Evolutionary conservation across 257 asterid genomes (phyloP).

Genomic region (Rauvolfia tetraphylla): DNA sequence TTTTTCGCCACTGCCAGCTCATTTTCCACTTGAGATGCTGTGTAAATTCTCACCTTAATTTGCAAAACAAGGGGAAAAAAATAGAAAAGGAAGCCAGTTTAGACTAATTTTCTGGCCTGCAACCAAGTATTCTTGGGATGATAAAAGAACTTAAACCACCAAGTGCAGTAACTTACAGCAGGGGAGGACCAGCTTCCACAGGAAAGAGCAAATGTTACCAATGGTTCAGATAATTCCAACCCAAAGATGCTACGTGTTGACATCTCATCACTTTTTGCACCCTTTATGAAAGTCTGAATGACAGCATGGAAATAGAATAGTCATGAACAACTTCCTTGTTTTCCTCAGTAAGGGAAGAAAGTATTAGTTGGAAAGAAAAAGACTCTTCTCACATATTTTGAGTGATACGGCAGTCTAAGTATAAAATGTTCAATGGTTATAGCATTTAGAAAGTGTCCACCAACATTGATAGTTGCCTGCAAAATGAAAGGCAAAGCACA

Average conservation of each 20-base stretch:
- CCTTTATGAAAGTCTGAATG: slow-evolving; percentile 54
- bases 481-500: slow-evolving; percentile 11
- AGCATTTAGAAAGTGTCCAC: slow-evolving; percentile 65
- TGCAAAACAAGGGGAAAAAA: not conserved
- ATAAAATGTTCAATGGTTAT: slow-evolving; percentile 78
- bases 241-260: slow-evolving; percentile 49
- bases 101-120: not conserved
- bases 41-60: slow-evolving; percentile 72
- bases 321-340: not conserved
- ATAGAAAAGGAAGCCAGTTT: not conserved
- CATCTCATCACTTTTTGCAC: slow-evolving; percentile 52
- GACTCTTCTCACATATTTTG: slow-evolving; percentile 51
- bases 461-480: slow-evolving; percentile 71
- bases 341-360: not conserved
- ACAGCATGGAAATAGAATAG: slow-evolving; percentile 13
- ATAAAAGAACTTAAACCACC: not conserved
- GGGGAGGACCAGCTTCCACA: slow-evolving; percentile 99
- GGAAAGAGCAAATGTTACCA: slow-evolving; percentile 89
- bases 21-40: slow-evolving; percentile 63
- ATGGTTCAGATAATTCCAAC: slow-evolving; percentile 71
- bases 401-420: slow-evolving; percentile 72
- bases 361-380: not conserved
- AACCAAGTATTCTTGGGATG: not conserved
- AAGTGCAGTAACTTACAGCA: slow-evolving; percentile 54
- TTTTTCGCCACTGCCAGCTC: slow-evolving; percentile 77